These are phyloP conservation scores for Phytopythium chamaehyphon DNA, from an alignment of 352 stramenopile genomes.

Conservation along the genomic window DNA sequence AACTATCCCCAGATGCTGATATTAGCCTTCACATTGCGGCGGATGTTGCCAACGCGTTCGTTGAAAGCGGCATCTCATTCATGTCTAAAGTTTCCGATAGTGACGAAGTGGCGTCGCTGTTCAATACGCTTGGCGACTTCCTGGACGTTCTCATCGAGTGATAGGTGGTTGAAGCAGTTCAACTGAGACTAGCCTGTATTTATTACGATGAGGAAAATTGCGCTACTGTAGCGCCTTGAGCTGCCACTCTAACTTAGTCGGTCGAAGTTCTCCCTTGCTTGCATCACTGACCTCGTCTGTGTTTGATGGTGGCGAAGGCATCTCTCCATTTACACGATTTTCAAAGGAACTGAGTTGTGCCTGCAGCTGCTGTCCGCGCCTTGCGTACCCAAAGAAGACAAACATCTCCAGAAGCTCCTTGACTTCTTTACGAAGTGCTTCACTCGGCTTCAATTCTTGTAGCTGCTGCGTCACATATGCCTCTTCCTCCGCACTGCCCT, in stretches of 20 bases:
- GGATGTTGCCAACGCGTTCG: conserved; percentile 14
- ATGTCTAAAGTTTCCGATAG: conserved; percentile 55
- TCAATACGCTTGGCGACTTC: conserved; percentile 72
- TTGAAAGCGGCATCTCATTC: conserved; percentile 49
- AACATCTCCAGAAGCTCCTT: conserved; percentile 44
- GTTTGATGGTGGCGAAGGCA: not conserved
- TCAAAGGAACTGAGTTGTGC: conserved; percentile 37
- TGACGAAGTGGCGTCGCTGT: conserved; percentile 50
- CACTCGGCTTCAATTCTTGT: conserved; percentile 29
- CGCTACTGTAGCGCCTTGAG: conserved; percentile 1
- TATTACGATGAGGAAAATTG: not conserved
- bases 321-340: conserved; percentile 15
- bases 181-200: not conserved
- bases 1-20: not conserved
- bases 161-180: conserved; percentile 1
- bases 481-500: conserved; percentile 69
- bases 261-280: not conserved
- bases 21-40: not conserved
- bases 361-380: conserved; percentile 42
- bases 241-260: not conserved
- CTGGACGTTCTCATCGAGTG: conserved; percentile 62
- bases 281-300: not conserved
- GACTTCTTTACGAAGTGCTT: conserved; percentile 29
- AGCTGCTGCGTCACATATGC: conserved; percentile 52
- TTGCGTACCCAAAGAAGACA: conserved; percentile 39